Base-by-base conservation (phyloP, 2,329 filamentous ascomycete species). In the Scytalidium lignicola region DNA sequence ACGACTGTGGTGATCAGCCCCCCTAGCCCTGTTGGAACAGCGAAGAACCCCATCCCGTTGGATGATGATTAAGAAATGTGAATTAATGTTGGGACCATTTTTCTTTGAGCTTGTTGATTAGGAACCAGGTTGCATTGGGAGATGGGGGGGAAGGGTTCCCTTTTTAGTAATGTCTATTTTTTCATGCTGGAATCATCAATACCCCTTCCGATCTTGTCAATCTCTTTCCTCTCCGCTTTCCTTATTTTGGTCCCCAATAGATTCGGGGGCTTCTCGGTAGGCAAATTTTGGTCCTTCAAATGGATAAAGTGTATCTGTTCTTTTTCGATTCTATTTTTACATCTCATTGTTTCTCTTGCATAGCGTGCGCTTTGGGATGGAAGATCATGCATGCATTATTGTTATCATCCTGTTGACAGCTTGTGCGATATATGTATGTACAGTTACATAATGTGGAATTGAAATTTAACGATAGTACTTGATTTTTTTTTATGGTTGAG, bases 1-100 rank as follows among this genome's bases (percentile, higher is more conserved):
- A 62, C 60, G 12, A 60, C 58, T 22, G 49, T 63, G 9, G 51
- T 64, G 21, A 37, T 37, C 10, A 63, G 60, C 43, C 62, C 62
- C n/a, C 62, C 62, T 13, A 62, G 60, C 40, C 61, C 59, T 21
- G 59, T 60, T 5, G 60, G 58, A 21, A 48, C 49, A 9, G 53
- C 62, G 46, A 55, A 54, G 28, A 62, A 60, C 41, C 61, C 61
- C 17, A 59, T 64, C 29, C 49, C 56, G 39, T 44, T 62, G 43
- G 60, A 63, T 55, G 58, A 60, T 51, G 22, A 44, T 50, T 44
- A 40, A 41, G 43, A n/a, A 37, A 37, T 37, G 32, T 37, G 32
- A 37, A 37, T 37, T 37, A 37, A 37, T 37, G 32, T 37, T n/a
- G 10, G 32, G 15, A 6, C 23, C 15, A 37, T 17, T 9, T 37